These are phyloP conservation scores for Aspergillus vadensis DNA, from an alignment of 2,329 filamentous ascomycete genomes.

Conservation along the genomic window DNA sequence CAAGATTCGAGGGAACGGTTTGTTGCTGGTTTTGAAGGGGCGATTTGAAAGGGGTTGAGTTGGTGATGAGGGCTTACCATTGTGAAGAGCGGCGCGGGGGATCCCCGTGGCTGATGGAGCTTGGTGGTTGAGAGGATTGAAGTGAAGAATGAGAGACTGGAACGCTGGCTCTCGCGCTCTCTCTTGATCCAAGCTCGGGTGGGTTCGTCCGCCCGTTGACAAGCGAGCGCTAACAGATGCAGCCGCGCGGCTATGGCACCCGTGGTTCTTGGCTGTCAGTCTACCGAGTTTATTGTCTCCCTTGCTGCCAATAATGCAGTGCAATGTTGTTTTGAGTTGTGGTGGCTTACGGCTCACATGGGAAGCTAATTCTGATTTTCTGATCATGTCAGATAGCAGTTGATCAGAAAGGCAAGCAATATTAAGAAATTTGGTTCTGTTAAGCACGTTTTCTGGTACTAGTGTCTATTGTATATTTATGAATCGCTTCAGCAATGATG, in stretches of 20 bases:
- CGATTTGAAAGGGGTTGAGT: not conserved
- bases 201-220: conserved; percentile 18
- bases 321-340: not conserved
- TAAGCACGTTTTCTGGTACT: no score
- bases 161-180: not conserved
- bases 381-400: no score
- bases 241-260: conserved; percentile 26
- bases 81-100: conserved; percentile 24
- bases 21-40: not conserved
- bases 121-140: conserved; percentile 22
- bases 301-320: not conserved
- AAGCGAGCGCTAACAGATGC: conserved; percentile 29
- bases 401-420: no score
- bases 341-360: not conserved
- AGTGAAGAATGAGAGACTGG: conserved; percentile 19
- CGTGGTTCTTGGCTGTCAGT: not conserved
- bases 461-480: no score
- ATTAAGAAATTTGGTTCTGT: no score
- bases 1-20: not conserved
- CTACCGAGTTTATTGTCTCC: not conserved
- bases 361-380: not conserved
- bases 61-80: conserved; percentile 31
- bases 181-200: conserved; percentile 24
- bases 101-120: conserved; percentile 16
- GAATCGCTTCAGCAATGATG: not conserved